phyloP scores from a whole-genome alignment of 768 basidiomycete genomes.

The Naganishia friedmannii region DNA sequence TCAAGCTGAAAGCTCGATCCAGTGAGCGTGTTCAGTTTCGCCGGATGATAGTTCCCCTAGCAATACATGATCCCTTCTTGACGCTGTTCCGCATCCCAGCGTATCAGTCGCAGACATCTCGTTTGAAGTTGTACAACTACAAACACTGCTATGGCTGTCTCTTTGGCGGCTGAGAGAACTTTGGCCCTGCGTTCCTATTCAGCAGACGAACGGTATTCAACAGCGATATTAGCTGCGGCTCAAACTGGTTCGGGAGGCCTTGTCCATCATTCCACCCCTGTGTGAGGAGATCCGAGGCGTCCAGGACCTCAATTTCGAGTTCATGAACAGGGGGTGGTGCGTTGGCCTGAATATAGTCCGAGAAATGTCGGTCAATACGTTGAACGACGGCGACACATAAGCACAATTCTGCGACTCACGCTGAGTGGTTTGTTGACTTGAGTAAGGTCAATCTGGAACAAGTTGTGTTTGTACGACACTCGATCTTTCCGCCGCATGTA shows the following conservation, averaged over 20 bases:
- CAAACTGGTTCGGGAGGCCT: conserved; percentile 70
- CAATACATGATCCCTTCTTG: too few species aligned
- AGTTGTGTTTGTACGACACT: conserved; percentile 87
- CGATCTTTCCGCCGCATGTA: conserved; percentile 71
- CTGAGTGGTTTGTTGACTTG: conserved; percentile 65
- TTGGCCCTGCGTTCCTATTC: conserved; percentile 62
- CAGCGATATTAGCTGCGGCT: conserved; percentile 86
- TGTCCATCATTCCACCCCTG: conserved; percentile 66
- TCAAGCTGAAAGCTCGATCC: too few species aligned
- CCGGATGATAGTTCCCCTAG: too few species aligned
- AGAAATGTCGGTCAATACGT: conserved; percentile 22
- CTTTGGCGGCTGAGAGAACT: conserved; percentile 13
- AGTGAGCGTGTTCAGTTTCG: too few species aligned
- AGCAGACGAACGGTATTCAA: conserved; percentile 90
- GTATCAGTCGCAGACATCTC: too few species aligned
- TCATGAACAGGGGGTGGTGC: conserved; percentile 73
- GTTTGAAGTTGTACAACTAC: background rate
- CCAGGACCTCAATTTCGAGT: conserved; percentile 77
- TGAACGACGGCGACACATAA: background rate
- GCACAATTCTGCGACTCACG: conserved; percentile 37
- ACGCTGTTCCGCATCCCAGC: too few species aligned
- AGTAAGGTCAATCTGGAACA: conserved; percentile 88
- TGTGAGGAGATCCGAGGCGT: conserved; percentile 64
- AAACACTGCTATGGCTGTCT: background rate
- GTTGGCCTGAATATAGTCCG: conserved; percentile 12